Evolutionary conservation across 208 protist species (phyloP).

Genomic region (Crithidia brevicula): DNA sequence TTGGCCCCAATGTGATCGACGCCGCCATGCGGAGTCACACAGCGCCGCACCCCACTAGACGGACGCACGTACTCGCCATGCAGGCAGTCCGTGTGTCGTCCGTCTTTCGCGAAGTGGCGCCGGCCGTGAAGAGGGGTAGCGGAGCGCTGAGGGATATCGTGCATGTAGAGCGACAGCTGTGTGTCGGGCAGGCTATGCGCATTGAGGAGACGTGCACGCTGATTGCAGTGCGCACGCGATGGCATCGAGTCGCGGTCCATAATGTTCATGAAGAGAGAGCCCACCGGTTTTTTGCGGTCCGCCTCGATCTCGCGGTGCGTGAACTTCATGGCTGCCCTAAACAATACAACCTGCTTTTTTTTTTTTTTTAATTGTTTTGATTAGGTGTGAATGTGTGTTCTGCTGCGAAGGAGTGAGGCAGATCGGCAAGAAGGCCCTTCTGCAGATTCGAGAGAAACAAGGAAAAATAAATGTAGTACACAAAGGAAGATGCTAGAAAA

Average conservation of each 20-base stretch:
- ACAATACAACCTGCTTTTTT: too few relatives aligned
- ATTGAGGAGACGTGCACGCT: constrained; percentile 25
- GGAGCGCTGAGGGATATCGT: constrained; percentile 16
- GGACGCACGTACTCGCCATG: constrained; percentile 5
- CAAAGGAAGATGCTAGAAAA: too few relatives aligned
- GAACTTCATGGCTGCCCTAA: constrained; percentile 32
- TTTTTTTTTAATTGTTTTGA: too few relatives aligned
- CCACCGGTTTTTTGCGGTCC: constrained; percentile 56
- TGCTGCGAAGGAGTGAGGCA: too few relatives aligned
- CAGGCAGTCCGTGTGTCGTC: constrained; percentile 19
- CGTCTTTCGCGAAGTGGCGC: constrained; percentile 35
- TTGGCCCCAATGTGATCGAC: constrained; percentile 41
- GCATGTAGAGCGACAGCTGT: constrained; percentile 51
- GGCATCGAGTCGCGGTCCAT: constrained; percentile 58
- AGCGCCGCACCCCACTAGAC: constrained; percentile 18
- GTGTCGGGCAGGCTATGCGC: constrained; percentile 68
- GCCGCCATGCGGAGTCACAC: constrained; percentile 1
- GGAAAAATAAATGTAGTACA: too few relatives aligned
- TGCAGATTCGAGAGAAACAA: too few relatives aligned
- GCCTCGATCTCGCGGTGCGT: constrained; percentile 57
- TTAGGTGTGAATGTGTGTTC: too few relatives aligned
- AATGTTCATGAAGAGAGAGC: constrained; percentile 67
- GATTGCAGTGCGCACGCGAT: constrained; percentile 35
- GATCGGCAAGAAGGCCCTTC: too few relatives aligned
- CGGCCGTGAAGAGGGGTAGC: constrained; percentile 32